Evolutionary conservation across 2,329 filamentous ascomycete genomes (phyloP), one percentile per base, ranked within the genome.

Genomic region (Cladosporium sphaerospermum): DNA sequence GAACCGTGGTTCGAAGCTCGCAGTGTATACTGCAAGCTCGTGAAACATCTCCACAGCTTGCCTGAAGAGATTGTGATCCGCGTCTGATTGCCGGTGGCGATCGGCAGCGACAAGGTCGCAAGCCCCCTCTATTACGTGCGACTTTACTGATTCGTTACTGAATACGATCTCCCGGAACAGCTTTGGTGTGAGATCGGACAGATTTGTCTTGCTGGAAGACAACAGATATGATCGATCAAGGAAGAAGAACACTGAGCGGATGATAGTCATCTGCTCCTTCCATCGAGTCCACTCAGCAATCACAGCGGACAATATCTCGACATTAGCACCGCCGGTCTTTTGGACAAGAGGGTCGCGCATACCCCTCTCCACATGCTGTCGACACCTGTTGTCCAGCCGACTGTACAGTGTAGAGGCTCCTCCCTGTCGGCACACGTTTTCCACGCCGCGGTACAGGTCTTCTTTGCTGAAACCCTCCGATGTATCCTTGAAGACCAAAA

Each of bases 201-300:
- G 82, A 33, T 86, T 86, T 9, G 79, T 78, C 18, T 85, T 82
- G 60, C 85, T 83, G 43, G 84, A 83, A 54, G 86, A 84, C 2
- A 96, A 75, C 7, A 99, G 78, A 65, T 90, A 96, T 2, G 90
- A 88, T 57, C 93, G 84, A 67, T 99, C 92, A 59, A 99, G 79
- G 65, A 91, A 99, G 73, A 90, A 95, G 71, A 96, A 97, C 37
- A 95, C 86, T 58, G 88, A 92, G 45, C 90, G 83, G 49, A 99
- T 81, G 11, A 85, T 84, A 59, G 88, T 86, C 72, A 89, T 77
- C 69, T 93, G 86, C 39, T 78, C 74, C 61, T 84, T 86, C 91
- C 92, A 99, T 18, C 75, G 75, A 53, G 78, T 77, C 92, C 93
- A 99, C 49, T 78, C 77, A 41, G 73, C 67, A 44, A 84, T 71